phyloP scores from a whole-genome alignment of 139 green algal species.

The Deuterostichococcus epilithicus region DNA sequence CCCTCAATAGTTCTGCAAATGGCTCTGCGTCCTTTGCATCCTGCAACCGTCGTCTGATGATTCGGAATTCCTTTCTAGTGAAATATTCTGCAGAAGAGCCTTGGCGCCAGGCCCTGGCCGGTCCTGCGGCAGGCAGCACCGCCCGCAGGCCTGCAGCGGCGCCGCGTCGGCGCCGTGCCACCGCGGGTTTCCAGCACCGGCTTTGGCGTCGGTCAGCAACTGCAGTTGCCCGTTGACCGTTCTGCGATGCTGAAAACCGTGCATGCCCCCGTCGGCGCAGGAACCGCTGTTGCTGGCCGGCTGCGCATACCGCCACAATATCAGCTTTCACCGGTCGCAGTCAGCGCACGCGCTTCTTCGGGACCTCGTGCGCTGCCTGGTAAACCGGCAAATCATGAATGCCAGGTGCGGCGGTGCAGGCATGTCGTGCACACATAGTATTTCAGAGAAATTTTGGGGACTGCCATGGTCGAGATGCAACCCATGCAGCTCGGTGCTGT shows the following conservation, averaged over 20 bases:
- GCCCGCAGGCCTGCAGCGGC: background rate
- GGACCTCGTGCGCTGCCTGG: background rate
- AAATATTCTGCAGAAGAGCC: too few relatives aligned
- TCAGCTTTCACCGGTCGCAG: conserved; percentile 16
- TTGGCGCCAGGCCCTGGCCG: background rate
- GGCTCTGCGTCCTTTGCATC: too few relatives aligned
- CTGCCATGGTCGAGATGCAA: too few relatives aligned
- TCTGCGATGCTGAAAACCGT: background rate
- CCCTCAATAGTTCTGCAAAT: too few relatives aligned
- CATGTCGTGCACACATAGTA: too few relatives aligned
- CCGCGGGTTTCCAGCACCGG: too few relatives aligned
- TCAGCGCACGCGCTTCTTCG: background rate
- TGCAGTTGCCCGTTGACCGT: background rate
- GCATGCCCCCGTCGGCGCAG: conserved; percentile 17
- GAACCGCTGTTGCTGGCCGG: conserved; percentile 73
- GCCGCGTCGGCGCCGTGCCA: too few relatives aligned
- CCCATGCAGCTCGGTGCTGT: too few relatives aligned
- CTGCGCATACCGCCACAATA: conserved; percentile 43
- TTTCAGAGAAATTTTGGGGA: too few relatives aligned
- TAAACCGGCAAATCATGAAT: conserved; percentile 20
- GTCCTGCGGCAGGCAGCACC: background rate
- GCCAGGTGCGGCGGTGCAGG: background rate
- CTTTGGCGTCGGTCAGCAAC: too few relatives aligned
- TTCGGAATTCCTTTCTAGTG: too few relatives aligned
- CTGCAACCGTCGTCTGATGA: too few relatives aligned